Evolutionary conservation across 805 yeast species (phyloP), one percentile per base, ranked within the genome.

Genomic region (Candida ipomoeae): DNA sequence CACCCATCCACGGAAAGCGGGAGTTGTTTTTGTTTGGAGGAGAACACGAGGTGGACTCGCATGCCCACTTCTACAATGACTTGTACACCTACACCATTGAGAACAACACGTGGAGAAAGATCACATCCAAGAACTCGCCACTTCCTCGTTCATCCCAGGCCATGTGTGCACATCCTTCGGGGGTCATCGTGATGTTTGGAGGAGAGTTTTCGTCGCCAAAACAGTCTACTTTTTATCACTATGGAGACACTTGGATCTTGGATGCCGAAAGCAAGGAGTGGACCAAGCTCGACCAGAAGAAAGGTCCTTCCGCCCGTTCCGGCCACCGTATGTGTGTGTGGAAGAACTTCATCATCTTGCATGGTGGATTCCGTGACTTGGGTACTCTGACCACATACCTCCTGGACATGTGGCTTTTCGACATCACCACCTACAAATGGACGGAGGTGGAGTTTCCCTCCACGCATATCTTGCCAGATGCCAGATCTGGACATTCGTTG

Each of bases 141-240:
- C 79, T 91, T 63, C 96, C 97, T 1, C 74, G 99, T 55, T 87
- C 96, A 0, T 89, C 97, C 0, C 97, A 95, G 58, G 87, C 96
- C 1, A 87, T 91, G 89, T 84, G 91, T 54, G 85, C 88, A 0
- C 98, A 92, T 67, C 96, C 97, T 1, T 82, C 90, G 2, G 98
- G 98, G 10, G 73, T 91, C 2, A 79, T 89, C 26, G 66, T 92
- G 52, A 69, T 92, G 74, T 94, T 89, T 70, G 99, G 98, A 45
- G 99, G 99, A 61, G 99, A 92, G 68, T 92, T 94, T 60, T 88
- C 97, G 1, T 87, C 96, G 14, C 98, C 98, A 3, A 92, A 92
- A 61, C 99, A 92, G 66, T 82, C 89, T 46, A 89, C 97, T 0
- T 92, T 92, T 68, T 94, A 94, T 66, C 99, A 92, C 68, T 92